Conservation (phyloP, 768 basidiomycete species). For the Myochromella boudieri region DNA sequence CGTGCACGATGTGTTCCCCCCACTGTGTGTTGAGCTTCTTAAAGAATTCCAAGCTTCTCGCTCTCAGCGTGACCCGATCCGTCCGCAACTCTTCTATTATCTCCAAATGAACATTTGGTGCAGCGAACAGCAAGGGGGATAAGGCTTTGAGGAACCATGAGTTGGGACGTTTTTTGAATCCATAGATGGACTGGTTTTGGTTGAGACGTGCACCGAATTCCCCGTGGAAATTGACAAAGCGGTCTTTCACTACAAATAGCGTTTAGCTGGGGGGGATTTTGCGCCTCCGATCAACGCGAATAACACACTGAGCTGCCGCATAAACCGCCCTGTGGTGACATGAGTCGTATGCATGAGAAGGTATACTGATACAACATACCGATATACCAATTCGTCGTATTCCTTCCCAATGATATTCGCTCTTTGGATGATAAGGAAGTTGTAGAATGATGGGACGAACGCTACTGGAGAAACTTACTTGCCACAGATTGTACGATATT, state of each 20-base stretch:
- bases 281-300: neutral
- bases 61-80: slow-evolving; percentile 37
- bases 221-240: slow-evolving; percentile 43
- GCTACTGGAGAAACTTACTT: neutral
- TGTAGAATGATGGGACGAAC: no score
- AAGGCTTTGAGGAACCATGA: slow-evolving; percentile 33
- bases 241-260: slow-evolving; percentile 9
- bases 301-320: slow-evolving; percentile 9
- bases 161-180: slow-evolving; percentile 15
- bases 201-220: slow-evolving; percentile 42
- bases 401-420: neutral
- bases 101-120: slow-evolving; percentile 41
- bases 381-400: slow-evolving; percentile 7
- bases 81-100: slow-evolving; percentile 46
- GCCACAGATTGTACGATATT: slow-evolving; percentile 9
- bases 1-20: slow-evolving; percentile 42
- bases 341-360: neutral
- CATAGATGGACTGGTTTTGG: slow-evolving; percentile 30
- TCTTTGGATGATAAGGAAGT: neutral
- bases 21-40: slow-evolving; percentile 37
- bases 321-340: slow-evolving; percentile 14
- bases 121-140: slow-evolving; percentile 43
- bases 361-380: slow-evolving; percentile 2
- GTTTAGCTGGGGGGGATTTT: neutral
- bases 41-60: slow-evolving; percentile 40